Evolutionary conservation across 176 grass and related monocot genomes (phyloP).

Genomic region (Zizania latifolia): DNA sequence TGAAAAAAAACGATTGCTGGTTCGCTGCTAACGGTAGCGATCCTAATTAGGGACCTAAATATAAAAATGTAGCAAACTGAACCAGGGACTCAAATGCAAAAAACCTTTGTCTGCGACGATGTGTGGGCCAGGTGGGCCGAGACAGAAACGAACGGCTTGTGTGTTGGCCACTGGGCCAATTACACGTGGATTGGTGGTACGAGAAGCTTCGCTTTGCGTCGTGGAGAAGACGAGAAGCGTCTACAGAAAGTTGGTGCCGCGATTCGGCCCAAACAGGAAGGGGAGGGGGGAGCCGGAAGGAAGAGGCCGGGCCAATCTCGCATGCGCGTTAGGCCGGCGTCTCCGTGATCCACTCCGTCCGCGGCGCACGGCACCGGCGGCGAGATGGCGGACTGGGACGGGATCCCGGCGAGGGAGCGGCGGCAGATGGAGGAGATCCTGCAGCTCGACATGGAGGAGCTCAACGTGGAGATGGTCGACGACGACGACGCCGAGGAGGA

Average conservation of each 20-base stretch:
- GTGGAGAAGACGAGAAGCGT: neutral
- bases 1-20: no score
- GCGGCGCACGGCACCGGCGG: slow-evolving; percentile 5
- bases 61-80: no score
- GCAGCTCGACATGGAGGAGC: slow-evolving; percentile 85
- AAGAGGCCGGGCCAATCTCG: neutral
- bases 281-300: neutral
- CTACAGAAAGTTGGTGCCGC: neutral
- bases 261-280: neutral
- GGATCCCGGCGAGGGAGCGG: slow-evolving; percentile 60
- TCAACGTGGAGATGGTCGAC: slow-evolving; percentile 58
- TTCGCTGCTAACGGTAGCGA: no score
- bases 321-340: slow-evolving; percentile 12
- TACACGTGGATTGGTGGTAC: neutral
- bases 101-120: no score
- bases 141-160: no score
- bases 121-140: neutral
- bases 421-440: slow-evolving; percentile 80
- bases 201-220: neutral
- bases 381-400: slow-evolving; percentile 46
- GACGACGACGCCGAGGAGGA: neutral
- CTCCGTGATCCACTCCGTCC: neutral
- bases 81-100: no score
- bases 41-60: no score
- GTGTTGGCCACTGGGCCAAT: neutral